Evolutionary conservation across 495 filamentous ascomycete species (phyloP), one percentile per base, ranked within the genome.

Genomic region (Penicillium subrubescens): DNA sequence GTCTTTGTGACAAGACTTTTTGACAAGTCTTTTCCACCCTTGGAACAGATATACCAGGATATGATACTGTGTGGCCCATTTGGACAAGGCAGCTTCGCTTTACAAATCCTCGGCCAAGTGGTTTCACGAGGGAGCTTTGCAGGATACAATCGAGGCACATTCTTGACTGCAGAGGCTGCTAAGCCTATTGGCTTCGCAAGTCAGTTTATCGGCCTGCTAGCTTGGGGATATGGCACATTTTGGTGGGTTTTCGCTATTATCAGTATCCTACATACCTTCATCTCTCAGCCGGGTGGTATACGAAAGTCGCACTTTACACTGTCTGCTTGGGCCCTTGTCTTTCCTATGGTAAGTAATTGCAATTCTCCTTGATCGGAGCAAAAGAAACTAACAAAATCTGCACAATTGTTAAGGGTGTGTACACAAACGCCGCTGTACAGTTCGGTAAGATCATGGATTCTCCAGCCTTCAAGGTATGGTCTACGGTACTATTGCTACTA

Each of bases 1-100:
- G 52, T 75, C 12, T 67, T 75, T 57, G 50, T 77, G 15, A 58
- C 66, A 44, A 68, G 72, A 29, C 69, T 71, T 59, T 73, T 78
- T 51, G 59, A 71, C 54, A 62, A 59, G 17, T 37, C 52, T n/a
- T 66, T 66, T 17, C 67, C 68, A 7, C 8, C 52, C 8, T 23
- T 67, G 8, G 67, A 71, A 2, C 68, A 68, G 31, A 67, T 75
- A 14, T 75, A 67, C 35, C 66, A 74, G 56, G 76, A 80, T 48
- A 79, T 80, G 75, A 73, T 79, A 10, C 10, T 79, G 17, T 75
- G 72, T 64, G 75, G 75, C 0, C 75, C 77, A 8, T 77, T 76
- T 29, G 74, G 72, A 1, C 76, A 77, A 48, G 75, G 63, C 14
- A 57, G 68, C 17, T 77, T 76, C 27, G 74, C 77, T 14, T 64